A percentile compares a stretch with the other conserved stretches of the same genome.
phyloP scores from a whole-genome alignment of 768 basidiomycete species.

The Tephrocybe sp. region DNA sequence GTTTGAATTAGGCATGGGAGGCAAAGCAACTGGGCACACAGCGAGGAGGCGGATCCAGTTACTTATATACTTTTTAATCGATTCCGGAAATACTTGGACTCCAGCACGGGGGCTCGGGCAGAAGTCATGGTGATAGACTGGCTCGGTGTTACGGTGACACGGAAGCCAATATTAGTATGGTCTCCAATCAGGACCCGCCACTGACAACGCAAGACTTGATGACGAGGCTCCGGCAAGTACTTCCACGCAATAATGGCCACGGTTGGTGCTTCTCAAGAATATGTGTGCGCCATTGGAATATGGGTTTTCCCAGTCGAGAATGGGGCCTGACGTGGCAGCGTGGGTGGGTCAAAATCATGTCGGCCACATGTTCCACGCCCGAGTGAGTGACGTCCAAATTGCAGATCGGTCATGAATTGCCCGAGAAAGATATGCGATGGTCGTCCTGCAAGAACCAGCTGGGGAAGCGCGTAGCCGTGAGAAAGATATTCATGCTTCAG shows the following conservation, averaged over 20 bases:
- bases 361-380: not conserved
- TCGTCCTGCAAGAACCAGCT: not conserved
- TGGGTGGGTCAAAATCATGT: not conserved
- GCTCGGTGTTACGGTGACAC: conserved; percentile 13
- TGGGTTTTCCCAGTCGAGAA: not conserved
- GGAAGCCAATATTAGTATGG: conserved; percentile 13
- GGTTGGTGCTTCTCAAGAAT: no score
- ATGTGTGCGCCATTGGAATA: no score
- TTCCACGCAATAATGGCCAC: not conserved
- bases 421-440: conserved; percentile 1
- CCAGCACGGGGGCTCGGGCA: conserved; percentile 31
- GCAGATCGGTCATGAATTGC: conserved; percentile 8
- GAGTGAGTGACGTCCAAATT: not conserved
- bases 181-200: conserved; percentile 6
- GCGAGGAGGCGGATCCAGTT: conserved; percentile 13
- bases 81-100: conserved; percentile 3
- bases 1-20: conserved; percentile 1
- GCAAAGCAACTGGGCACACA: not conserved
- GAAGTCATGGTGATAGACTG: conserved; percentile 25
- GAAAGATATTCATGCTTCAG: no score
- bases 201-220: not conserved
- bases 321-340: not conserved
- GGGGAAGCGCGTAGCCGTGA: not conserved
- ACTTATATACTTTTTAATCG: conserved; percentile 20
- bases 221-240: no score